These are phyloP conservation scores for Colletotrichum limetticola DNA, from an alignment of 2,329 filamentous ascomycete genomes.

Conservation along the genomic window DNA sequence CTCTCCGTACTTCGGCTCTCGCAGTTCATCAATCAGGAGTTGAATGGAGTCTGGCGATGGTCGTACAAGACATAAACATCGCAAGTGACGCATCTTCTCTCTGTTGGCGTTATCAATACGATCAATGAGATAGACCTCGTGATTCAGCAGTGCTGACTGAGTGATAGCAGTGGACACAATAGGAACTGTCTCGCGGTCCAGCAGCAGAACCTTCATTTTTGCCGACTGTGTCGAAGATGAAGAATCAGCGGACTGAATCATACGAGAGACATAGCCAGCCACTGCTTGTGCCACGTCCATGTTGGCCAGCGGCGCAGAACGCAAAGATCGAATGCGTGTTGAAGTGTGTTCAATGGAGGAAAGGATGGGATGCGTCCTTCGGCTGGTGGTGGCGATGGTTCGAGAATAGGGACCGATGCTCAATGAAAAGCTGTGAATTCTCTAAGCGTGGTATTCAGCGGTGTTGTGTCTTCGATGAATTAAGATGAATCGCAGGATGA, in stretches of 20 bases:
- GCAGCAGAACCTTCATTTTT: slow-evolving; percentile 98
- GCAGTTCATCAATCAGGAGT: slow-evolving; percentile 91
- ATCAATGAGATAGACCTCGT: slow-evolving; percentile 98
- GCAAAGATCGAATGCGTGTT: not conserved
- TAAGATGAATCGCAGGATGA: not conserved
- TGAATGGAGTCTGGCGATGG: slow-evolving; percentile 95
- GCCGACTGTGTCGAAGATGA: slow-evolving; percentile 74
- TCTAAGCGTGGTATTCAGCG: not conserved
- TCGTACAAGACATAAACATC: slow-evolving; percentile 91
- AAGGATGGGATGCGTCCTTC: not conserved
- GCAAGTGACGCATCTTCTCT: slow-evolving; percentile 97
- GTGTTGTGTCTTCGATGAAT: not conserved
- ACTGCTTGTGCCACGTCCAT: slow-evolving; percentile 98
- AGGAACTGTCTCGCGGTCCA: slow-evolving; percentile 93
- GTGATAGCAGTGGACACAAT: slow-evolving; percentile 96
- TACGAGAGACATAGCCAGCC: slow-evolving; percentile 95
- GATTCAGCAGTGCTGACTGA: slow-evolving; percentile 92
- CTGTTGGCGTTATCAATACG: slow-evolving; percentile 88
- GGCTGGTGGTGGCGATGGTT: not conserved
- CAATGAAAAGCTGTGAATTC: not conserved
- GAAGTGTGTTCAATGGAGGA: not conserved
- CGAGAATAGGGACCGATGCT: no score
- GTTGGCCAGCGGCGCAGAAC: slow-evolving; percentile 43
- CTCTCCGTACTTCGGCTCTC: slow-evolving; percentile 97
- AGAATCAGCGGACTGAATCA: slow-evolving; percentile 86